These are phyloP conservation scores for Trametes cubensis DNA, from an alignment of 768 basidiomycete genomes.

Conservation along the genomic window DNA sequence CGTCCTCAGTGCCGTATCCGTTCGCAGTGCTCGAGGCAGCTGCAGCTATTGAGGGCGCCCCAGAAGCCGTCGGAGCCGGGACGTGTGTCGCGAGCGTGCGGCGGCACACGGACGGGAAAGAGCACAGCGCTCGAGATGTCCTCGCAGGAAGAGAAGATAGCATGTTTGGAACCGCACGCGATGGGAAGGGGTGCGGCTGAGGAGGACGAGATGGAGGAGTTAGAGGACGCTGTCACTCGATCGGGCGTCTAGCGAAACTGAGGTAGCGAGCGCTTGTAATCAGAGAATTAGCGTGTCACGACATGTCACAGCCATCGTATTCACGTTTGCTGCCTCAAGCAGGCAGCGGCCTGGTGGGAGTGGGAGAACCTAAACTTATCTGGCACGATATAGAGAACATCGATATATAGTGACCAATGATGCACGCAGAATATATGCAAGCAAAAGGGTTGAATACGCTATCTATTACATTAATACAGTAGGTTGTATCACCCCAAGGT, in stretches of 20 bases:
- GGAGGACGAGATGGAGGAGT: not conserved
- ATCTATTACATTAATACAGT: conserved; percentile 14
- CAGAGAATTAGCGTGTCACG: conserved; percentile 6
- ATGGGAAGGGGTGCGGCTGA: not conserved
- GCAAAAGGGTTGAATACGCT: not conserved
- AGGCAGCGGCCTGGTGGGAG: too few relatives aligned
- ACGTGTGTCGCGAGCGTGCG: conserved; percentile 20
- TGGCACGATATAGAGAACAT: too few relatives aligned
- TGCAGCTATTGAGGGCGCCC: not conserved
- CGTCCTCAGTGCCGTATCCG: conserved; percentile 21
- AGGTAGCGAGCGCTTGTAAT: not conserved
- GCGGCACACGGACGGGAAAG: conserved; percentile 2
- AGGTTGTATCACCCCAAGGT: not conserved
- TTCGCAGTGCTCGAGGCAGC: conserved; percentile 2
- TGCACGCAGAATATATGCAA: too few relatives aligned
- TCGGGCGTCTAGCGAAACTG: conserved; percentile 1
- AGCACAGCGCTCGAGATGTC: conserved; percentile 4
- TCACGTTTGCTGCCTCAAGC: too few relatives aligned
- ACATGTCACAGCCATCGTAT: not conserved
- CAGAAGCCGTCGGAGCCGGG: conserved; percentile 3
- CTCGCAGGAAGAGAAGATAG: conserved; percentile 1
- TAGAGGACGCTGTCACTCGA: not conserved
- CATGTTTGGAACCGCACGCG: conserved; percentile 5
- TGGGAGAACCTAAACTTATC: too few relatives aligned
- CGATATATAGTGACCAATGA: too few relatives aligned